phyloP scores from a whole-genome alignment of 2,329 filamentous ascomycete genomes.

The Aspergillus brasiliensis region DNA sequence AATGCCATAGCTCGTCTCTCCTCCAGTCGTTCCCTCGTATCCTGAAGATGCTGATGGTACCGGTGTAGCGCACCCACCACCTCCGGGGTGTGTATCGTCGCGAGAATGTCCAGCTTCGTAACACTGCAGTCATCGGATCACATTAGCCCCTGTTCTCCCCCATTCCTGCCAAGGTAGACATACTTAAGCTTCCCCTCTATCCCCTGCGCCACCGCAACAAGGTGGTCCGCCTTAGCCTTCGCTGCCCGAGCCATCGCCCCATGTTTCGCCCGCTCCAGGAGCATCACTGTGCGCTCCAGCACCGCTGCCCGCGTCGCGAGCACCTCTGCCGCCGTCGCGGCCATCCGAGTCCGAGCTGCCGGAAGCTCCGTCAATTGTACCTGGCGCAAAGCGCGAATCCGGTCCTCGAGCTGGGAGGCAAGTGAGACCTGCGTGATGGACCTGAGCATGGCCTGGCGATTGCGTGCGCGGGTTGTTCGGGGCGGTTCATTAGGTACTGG shows the following conservation, averaged over 20 bases:
- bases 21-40: slow-evolving; percentile 32
- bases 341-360: slow-evolving; percentile 35
- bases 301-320: slow-evolving; percentile 35
- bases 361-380: slow-evolving; percentile 38
- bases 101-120: slow-evolving; percentile 39
- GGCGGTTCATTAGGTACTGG: slow-evolving; percentile 9
- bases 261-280: slow-evolving; percentile 45
- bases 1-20: slow-evolving; percentile 31
- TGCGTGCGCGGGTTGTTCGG: slow-evolving; percentile 17
- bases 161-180: slow-evolving; percentile 12
- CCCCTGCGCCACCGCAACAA: slow-evolving; percentile 41
- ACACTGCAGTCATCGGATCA: slow-evolving; percentile 28
- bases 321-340: slow-evolving; percentile 37
- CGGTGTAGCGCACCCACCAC: slow-evolving; percentile 33
- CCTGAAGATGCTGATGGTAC: slow-evolving; percentile 37
- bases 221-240: slow-evolving; percentile 43
- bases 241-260: slow-evolving; percentile 38
- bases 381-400: slow-evolving; percentile 31
- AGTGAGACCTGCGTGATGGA: slow-evolving; percentile 19
- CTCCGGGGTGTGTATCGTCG: slow-evolving; percentile 43
- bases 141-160: background rate
- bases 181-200: slow-evolving; percentile 43
- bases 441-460: slow-evolving; percentile 10
- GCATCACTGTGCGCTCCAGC: slow-evolving; percentile 40
- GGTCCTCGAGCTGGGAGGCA: slow-evolving; percentile 30